Evolutionary conservation across 2,329 filamentous ascomycete genomes (phyloP).

Genomic region (Neofusicoccum kwambonambiense): DNA sequence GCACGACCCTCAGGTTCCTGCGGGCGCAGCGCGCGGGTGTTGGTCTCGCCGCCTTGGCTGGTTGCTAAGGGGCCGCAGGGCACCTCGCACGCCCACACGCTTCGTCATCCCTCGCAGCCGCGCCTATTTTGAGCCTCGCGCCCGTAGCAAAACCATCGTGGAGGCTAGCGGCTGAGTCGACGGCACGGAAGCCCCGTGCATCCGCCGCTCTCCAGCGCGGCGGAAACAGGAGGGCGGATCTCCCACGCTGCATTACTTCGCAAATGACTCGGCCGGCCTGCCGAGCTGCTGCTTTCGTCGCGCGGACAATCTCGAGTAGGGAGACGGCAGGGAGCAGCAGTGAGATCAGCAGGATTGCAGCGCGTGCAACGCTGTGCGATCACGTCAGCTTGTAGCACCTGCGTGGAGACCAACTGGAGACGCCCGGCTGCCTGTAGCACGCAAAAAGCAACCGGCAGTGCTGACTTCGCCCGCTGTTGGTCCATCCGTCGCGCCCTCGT

Average conservation of each 20-base stretch:
- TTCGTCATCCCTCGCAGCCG: slow-evolving; percentile 13
- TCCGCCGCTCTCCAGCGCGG: slow-evolving; percentile 5
- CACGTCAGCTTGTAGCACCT: slow-evolving; percentile 9
- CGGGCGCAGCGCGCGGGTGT: neutral
- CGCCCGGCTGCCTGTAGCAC: neutral
- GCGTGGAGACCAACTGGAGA: neutral
- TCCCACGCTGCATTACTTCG: slow-evolving; percentile 7
- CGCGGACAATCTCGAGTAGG: neutral
- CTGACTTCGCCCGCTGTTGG: neutral
- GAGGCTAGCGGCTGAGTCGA: neutral
- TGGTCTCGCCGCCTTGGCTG: neutral
- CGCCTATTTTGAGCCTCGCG: slow-evolving; percentile 8
- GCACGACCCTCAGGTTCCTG: neutral
- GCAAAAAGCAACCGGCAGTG: neutral
- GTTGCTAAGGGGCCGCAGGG: neutral
- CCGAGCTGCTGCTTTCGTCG: slow-evolving; percentile 11
- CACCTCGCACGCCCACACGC: neutral
- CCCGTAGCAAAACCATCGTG: slow-evolving; percentile 9
- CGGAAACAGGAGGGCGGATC: slow-evolving; percentile 16
- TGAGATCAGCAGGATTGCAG: slow-evolving; percentile 8
- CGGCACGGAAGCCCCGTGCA: slow-evolving; percentile 13
- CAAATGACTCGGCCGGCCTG: slow-evolving; percentile 13
- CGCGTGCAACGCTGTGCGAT: neutral
- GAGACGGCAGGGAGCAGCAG: slow-evolving; percentile 10
- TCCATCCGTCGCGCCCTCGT: neutral